Evolutionary conservation across 306 rosid species (phyloP).

Genomic region (Rubus parviflorus): DNA sequence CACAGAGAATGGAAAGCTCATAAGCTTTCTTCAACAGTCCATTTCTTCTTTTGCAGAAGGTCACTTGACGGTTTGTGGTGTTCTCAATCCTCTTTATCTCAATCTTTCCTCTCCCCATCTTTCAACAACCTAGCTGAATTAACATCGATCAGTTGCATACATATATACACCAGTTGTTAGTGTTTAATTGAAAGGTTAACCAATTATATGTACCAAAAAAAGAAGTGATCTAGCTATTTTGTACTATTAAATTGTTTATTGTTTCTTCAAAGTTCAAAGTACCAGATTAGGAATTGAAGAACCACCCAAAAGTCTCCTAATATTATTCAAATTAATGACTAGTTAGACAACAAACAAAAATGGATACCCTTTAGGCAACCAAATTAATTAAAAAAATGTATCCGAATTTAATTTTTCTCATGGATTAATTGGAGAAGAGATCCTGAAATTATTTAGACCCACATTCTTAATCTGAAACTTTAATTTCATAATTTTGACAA

Average conservation of each 20-base stretch:
- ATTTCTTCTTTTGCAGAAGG: constrained; percentile 93
- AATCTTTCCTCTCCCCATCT: constrained; percentile 92
- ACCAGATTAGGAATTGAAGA: neutral
- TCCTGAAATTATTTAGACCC: neutral
- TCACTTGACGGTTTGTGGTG: constrained; percentile 85
- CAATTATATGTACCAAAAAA: neutral
- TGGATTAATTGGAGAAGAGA: neutral
- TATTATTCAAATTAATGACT: neutral
- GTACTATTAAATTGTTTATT: neutral
- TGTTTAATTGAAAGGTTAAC: neutral
- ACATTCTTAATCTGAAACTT: neutral
- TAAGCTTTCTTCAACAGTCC: constrained; percentile 92
- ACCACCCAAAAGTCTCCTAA: neutral
- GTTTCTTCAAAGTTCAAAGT: neutral
- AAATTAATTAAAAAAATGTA: neutral
- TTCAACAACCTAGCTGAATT: neutral
- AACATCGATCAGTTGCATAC: neutral
- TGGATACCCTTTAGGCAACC: neutral
- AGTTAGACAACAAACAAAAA: neutral
- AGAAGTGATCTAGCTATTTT: neutral
- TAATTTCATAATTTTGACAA: neutral
- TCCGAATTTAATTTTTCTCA: neutral
- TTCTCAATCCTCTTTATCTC: constrained; percentile 96
- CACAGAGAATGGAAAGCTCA: constrained; percentile 90
- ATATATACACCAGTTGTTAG: neutral